Evolutionary conservation across 2,329 filamentous ascomycete species (phyloP).

Genomic region (Plectosphaerella plurivora): DNA sequence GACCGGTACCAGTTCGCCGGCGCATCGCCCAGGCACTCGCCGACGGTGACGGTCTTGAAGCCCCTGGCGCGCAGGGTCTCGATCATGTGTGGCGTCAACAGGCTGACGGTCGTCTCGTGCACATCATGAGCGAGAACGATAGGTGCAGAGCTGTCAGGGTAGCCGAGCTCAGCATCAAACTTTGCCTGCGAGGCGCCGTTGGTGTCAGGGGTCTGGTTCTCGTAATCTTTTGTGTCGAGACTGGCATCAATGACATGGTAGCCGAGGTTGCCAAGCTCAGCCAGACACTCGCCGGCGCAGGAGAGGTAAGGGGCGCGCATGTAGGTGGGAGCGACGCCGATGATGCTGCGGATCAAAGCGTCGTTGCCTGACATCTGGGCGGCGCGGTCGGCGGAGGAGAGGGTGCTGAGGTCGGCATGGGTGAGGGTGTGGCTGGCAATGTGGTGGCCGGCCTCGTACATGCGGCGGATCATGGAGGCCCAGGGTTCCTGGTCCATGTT

Average conservation of each 20-base stretch:
- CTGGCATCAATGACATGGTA: conserved; percentile 55
- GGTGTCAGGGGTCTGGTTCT: conserved; percentile 42
- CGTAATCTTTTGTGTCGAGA: conserved; percentile 58
- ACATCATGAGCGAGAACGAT: conserved; percentile 52
- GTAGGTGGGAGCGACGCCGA: conserved; percentile 36
- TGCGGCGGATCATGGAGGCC: conserved; percentile 30
- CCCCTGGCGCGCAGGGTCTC: conserved; percentile 32
- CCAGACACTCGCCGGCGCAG: conserved; percentile 23
- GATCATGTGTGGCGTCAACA: conserved; percentile 29
- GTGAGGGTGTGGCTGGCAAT: conserved; percentile 34
- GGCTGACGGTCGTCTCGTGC: conserved; percentile 28
- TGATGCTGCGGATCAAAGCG: conserved; percentile 35
- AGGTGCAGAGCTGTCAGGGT: conserved; percentile 25
- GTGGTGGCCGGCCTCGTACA: conserved; percentile 37
- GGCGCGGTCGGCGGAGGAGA: conserved; percentile 25
- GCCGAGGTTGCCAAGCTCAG: conserved; percentile 27
- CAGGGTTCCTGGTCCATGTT: conserved; percentile 32
- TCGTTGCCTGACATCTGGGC: conserved; percentile 40
- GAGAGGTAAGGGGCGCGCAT: conserved; percentile 41
- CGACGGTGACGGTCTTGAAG: conserved; percentile 46
- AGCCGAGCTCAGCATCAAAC: conserved; percentile 20
- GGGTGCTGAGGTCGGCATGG: conserved; percentile 34
- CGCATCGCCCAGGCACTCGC: conserved; percentile 52
- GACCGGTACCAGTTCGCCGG: conserved; percentile 43
- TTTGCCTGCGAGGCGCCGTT: conserved; percentile 41